A percentile compares a stretch with the other conserved stretches of the same genome.
Conservation (phyloP, 495 filamentous ascomycete species). For the Aspergillus heteromorphus region DNA sequence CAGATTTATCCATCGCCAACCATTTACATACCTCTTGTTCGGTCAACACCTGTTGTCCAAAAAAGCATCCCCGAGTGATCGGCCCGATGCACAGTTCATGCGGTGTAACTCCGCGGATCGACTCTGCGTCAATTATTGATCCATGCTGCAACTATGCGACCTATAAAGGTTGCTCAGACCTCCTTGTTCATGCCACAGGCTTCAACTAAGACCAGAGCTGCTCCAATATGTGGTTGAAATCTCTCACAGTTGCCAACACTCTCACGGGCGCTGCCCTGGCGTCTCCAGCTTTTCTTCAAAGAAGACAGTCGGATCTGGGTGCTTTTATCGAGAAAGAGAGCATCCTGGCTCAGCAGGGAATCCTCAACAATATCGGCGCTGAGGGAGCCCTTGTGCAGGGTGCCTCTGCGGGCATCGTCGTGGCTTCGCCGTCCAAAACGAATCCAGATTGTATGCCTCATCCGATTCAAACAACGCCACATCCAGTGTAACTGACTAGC, state of each 20-base stretch:
- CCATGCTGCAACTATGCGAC: not conserved
- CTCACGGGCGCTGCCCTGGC: not conserved
- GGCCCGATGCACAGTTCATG: not conserved
- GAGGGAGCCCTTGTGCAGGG: conserved; percentile 7
- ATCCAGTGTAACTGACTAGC: too few species aligned
- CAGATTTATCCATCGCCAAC: not conserved
- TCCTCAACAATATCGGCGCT: conserved; percentile 11
- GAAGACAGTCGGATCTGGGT: conserved; percentile 4
- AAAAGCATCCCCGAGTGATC: conserved; percentile 2
- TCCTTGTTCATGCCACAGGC: too few species aligned
- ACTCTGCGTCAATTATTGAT: not conserved
- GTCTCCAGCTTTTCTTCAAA: not conserved
- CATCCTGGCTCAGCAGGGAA: conserved; percentile 5
- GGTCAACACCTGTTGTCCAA: not conserved
- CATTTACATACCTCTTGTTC: not conserved
- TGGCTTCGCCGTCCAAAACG: conserved; percentile 56
- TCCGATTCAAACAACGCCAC: too few species aligned
- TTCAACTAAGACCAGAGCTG: not conserved
- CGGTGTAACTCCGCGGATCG: not conserved
- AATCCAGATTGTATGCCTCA: conserved; percentile 55
- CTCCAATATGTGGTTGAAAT: not conserved
- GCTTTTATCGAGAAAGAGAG: not conserved
- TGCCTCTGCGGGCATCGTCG: conserved; percentile 49
- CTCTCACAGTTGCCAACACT: not conserved
- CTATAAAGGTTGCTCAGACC: too few species aligned